Percentiles rank a stretch among this genome's conserved stretches.
These are phyloP conservation scores for Datura wrightii DNA, from an alignment of 257 asterid genomes.

Conservation along the genomic window DNA sequence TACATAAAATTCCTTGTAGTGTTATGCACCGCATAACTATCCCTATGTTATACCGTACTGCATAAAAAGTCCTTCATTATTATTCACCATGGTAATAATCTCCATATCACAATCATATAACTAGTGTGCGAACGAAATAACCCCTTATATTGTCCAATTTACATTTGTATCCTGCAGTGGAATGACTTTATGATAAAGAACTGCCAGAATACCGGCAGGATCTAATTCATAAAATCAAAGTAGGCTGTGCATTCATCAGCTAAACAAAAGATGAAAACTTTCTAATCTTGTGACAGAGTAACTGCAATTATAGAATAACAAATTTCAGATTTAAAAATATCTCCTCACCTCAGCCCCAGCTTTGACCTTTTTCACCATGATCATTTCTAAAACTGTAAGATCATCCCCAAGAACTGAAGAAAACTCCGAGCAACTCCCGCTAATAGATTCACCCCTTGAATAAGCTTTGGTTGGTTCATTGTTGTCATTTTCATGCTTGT, in stretches of 20 bases:
- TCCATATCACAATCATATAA: not conserved
- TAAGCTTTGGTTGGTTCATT: slow-evolving; percentile 44
- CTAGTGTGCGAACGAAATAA: not conserved
- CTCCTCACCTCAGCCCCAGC: slow-evolving; percentile 71
- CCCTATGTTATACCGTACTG: not conserved
- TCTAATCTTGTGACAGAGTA: not conserved
- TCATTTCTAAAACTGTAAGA: slow-evolving; percentile 70
- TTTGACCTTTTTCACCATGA: slow-evolving; percentile 78
- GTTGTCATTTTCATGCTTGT: slow-evolving; percentile 40
- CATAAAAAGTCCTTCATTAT: not conserved
- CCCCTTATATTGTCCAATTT: not conserved
- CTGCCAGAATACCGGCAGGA: not conserved
- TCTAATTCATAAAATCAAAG: slow-evolving; percentile 10
- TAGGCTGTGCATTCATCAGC: not conserved
- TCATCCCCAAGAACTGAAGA: slow-evolving; percentile 56
- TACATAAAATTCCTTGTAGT: not conserved
- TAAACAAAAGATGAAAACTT: slow-evolving; percentile 1
- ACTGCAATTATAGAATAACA: not conserved
- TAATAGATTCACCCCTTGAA: slow-evolving; percentile 41
- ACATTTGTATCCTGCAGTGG: slow-evolving; percentile 7
- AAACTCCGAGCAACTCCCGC: slow-evolving; percentile 53
- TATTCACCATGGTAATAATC: not conserved
- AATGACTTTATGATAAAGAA: not conserved
- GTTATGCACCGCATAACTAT: not conserved
- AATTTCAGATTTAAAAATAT: slow-evolving; percentile 18